Percentiles rank a stretch among this genome's conserved stretches.
phyloP scores from a whole-genome alignment of 1,284 basidiomycete species.

The Fistulinella cinereoalba region DNA sequence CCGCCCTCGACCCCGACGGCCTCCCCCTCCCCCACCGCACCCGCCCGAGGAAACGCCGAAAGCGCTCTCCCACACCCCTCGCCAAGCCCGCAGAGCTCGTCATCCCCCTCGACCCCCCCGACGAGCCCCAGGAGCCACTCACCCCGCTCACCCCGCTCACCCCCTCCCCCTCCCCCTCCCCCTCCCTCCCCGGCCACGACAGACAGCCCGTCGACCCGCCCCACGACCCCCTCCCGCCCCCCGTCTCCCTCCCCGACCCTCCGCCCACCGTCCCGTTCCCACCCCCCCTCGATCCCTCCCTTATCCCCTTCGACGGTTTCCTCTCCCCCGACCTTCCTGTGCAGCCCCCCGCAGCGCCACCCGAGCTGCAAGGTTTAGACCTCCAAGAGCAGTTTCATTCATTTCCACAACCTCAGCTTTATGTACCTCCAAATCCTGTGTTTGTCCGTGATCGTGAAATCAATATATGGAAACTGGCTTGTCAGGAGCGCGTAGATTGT shows the following conservation, averaged over 20 bases:
- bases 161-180: conserved; percentile 20
- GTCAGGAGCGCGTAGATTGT: conserved; percentile 34
- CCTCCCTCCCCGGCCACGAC: conserved; percentile 26
- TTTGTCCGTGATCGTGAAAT: conserved; percentile 34
- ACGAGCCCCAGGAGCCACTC: conserved; percentile 2
- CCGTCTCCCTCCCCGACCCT: conserved; percentile 1
- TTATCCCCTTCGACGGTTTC: conserved; percentile 28
- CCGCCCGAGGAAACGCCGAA: conserved; percentile 23
- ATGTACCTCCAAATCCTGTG: conserved; percentile 27
- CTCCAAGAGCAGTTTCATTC: conserved; percentile 26
- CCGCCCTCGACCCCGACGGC: conserved; percentile 29
- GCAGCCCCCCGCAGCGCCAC: conserved; percentile 5
- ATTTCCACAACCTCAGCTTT: conserved; percentile 24
- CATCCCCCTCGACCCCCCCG: not conserved
- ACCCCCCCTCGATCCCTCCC: conserved; percentile 15
- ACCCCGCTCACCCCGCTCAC: conserved; percentile 25
- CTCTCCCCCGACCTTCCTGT: no score
- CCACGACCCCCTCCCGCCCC: conserved; percentile 10
- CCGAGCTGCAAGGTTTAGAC: conserved; percentile 22
- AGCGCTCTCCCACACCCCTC: not conserved
- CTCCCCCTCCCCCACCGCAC: conserved; percentile 18
- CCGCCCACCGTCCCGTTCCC: not conserved
- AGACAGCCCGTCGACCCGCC: conserved; percentile 14
- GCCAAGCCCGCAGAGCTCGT: not conserved
- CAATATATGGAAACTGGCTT: conserved; percentile 35